Evolutionary conservation across 768 basidiomycete genomes (phyloP), one percentile per base, ranked within the genome.

Genomic region (Xerocomellus dryophilus): DNA sequence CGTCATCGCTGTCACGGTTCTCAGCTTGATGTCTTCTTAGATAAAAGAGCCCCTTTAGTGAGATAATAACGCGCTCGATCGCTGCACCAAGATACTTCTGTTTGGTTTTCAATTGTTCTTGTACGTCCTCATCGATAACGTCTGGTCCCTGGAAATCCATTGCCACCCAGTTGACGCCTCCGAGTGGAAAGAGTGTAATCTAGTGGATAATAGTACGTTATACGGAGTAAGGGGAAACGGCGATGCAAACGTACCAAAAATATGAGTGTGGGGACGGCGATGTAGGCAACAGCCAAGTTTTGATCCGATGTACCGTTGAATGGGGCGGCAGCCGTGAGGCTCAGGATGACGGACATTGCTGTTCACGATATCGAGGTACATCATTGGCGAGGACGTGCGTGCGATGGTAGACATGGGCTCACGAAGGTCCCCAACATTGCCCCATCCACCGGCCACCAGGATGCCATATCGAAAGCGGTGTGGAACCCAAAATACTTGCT

Each of bases 381-480:
- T 47, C 2, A 42, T 52, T 15, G 42, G 14, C 20, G 12, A 35
- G 36, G 17, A 15, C 8, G 27, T 21, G 12, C 2, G 18, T n/a
- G 7, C 0, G 17, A 46, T 14, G 35, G 12, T 15, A 39, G 71
- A 31, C 9, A 3, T 2, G 8, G 8, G 56, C 83, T 64, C 61
- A 88, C 86, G 84, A 31, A 90, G 79, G 62, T 88, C 88, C 9
- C 83, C 86, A 41, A 78, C 78, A 60, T 89, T 90, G 9, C 75
- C 78, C 81, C 82, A 90, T 4, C 78, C 81, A 36, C 86, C 88
- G 0, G 87, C 86, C 4, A 81, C 80, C 0, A 90, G 61, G 21
- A 90, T 76, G 0, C 88, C 90, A 61, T 83, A 81, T 43, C 88
- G 74, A 63, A 90, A 90, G 25, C 85, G 78, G 62, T 88, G 84